These are phyloP conservation scores for Takakia lepidozioides DNA, from an alignment of 225 moss, liverwort and hornwort genomes.

Conservation along the genomic window DNA sequence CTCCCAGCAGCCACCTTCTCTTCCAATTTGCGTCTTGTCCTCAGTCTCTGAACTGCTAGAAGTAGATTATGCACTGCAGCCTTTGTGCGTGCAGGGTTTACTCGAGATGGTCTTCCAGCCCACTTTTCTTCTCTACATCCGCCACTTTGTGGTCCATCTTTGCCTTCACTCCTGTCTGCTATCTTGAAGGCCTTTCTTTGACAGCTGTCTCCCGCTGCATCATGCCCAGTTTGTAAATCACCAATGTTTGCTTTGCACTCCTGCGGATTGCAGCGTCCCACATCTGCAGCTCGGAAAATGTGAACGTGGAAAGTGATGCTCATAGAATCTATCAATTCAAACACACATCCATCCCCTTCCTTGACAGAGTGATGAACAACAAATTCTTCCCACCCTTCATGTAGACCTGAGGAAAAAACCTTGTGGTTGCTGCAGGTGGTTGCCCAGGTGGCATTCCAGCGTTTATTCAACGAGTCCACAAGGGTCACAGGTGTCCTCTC, in stretches of 20 bases:
- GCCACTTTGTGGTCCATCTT: neutral
- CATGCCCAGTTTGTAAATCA: no score
- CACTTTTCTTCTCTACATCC: neutral
- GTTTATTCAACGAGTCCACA: constrained; percentile 1
- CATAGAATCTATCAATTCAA: neutral
- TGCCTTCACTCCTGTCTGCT: neutral
- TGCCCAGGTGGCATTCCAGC: constrained; percentile 4
- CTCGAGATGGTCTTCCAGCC: neutral
- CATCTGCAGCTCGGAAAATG: constrained; percentile 3
- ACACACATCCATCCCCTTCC: constrained; percentile 3
- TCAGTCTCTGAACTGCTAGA: neutral
- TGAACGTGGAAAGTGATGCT: constrained; percentile 6
- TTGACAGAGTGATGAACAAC: neutral
- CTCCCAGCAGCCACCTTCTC: neutral
- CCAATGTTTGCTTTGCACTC: no score
- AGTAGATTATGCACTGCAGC: neutral
- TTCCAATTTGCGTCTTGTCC: neutral
- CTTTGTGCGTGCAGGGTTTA: neutral
- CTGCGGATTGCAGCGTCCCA: neutral
- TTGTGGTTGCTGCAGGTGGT: no score
- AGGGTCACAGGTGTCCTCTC: constrained; percentile 2
- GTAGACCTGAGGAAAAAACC: neutral
- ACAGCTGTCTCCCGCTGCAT: no score
- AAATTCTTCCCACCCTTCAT: constrained; percentile 3
- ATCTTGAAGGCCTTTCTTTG: no score